phyloP scores from a whole-genome alignment of 148 eudicot species.

The Rhododendron henanense region DNA sequence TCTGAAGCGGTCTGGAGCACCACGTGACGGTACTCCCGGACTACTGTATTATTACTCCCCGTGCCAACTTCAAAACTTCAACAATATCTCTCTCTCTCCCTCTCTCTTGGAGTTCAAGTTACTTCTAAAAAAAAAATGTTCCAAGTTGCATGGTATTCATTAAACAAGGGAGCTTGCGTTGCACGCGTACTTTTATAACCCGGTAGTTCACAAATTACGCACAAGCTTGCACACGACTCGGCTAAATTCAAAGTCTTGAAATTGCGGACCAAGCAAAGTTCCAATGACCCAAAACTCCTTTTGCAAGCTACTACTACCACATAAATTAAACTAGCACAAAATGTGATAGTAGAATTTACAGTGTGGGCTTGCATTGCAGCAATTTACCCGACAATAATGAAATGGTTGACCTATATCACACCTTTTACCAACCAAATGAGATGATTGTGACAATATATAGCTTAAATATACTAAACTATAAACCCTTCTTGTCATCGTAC shows the following conservation, averaged over 20 bases:
- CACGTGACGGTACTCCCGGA: background rate
- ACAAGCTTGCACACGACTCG: background rate
- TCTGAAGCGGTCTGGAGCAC: background rate
- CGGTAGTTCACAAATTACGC: background rate
- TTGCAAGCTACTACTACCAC: background rate
- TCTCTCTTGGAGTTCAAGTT: background rate
- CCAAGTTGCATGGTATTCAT: background rate
- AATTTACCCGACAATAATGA: background rate
- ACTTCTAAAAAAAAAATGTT: background rate
- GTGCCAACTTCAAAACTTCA: slow-evolving; percentile 23
- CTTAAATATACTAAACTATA: background rate
- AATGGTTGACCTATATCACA: background rate
- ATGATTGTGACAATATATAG: background rate
- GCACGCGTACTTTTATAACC: background rate
- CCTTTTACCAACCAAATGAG: background rate
- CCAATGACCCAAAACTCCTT: background rate
- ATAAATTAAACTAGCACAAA: background rate
- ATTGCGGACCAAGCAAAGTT: background rate
- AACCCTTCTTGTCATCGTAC: background rate
- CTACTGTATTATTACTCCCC: background rate
- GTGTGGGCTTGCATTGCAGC: background rate
- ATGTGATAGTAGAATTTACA: background rate
- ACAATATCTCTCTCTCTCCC: background rate
- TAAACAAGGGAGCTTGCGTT: background rate
- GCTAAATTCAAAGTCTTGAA: background rate